Evolutionary conservation across 2,329 filamentous ascomycete genomes (phyloP).

Genomic region (Aspergillus niger): DNA sequence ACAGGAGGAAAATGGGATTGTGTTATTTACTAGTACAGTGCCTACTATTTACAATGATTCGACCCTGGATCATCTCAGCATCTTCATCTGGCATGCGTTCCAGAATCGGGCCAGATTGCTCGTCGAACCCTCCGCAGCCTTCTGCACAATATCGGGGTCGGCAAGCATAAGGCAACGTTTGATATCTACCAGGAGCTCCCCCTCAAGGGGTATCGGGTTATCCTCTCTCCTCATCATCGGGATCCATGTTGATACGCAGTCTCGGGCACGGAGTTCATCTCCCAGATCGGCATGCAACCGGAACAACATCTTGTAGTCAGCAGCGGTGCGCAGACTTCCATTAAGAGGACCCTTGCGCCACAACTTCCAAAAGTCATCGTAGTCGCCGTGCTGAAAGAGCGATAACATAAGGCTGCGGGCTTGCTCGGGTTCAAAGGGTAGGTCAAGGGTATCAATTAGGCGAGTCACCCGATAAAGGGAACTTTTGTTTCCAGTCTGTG

Average conservation of each 20-base stretch:
- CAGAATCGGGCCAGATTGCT: slow-evolving; percentile 26
- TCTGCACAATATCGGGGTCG: slow-evolving; percentile 52
- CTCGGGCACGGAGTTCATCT: slow-evolving; percentile 48
- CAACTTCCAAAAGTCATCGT: slow-evolving; percentile 61
- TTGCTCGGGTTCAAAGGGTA: slow-evolving; percentile 32
- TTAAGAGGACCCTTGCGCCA: slow-evolving; percentile 61
- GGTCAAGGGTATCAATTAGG: slow-evolving; percentile 31
- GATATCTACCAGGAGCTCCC: slow-evolving; percentile 51
- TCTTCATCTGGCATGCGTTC: slow-evolving; percentile 23
- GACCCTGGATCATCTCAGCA: background rate
- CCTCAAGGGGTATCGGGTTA: slow-evolving; percentile 50
- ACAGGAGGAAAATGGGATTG: background rate
- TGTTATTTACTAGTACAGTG: background rate
- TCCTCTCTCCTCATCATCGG: slow-evolving; percentile 61
- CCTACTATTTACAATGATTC: slow-evolving; percentile 9
- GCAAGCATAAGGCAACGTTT: slow-evolving; percentile 58
- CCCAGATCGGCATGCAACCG: slow-evolving; percentile 49
- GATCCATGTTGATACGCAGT: slow-evolving; percentile 56
- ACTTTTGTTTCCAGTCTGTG: background rate
- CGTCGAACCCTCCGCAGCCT: slow-evolving; percentile 22
- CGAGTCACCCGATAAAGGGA: slow-evolving; percentile 26
- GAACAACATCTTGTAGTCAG: slow-evolving; percentile 60
- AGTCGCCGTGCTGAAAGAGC: slow-evolving; percentile 49
- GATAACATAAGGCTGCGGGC: slow-evolving; percentile 35
- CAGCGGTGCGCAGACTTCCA: slow-evolving; percentile 50